Evolutionary conservation across 441 rosid species (phyloP), one percentile per base, ranked within the genome.

Genomic region (Euphorbia schlechtendalii): DNA sequence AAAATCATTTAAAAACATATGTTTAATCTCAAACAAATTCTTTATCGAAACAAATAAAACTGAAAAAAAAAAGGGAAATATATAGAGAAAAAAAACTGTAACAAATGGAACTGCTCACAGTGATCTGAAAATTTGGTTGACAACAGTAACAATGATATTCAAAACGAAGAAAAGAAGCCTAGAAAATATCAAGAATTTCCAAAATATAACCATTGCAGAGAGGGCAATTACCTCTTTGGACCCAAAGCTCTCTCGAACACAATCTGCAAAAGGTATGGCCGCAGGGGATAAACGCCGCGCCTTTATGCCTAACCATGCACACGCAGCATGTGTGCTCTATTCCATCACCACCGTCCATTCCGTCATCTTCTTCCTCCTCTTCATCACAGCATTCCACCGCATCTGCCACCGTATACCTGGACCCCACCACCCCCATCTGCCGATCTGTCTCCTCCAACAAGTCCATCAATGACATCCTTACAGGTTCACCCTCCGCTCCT

Each of bases 301-400:
- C 96, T 81, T 87, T 92, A 68, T 85, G 88, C 81, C 96, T 86
- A 59, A 92, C 82, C 98, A 89, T 89, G 85, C 98, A 92, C 69
- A 92, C 95, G 77, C 98, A 89, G 80, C 98, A 89, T 17, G 80
- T 78, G 43, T 72, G 70, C 72, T 87, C 93, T 5, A 73, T 76
- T 21, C 81, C 86, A 18, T 72, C 81, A 0, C 51, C 69, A 1
- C 28, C 69, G 43, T 62, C 80, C n/a, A 30, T 72, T 2, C 5
- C 80, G 14, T n/a, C 77, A 7, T 9, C 85, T 0, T 68, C 84
- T 2, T 68, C 82, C 6, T 68, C 84, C 0, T 79, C 73, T 1
- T 77, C 83, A 0, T 78, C 83, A 0, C 69, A 86, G 0, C 66
- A 77, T 0, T 59, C 81, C 0, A 80, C 59, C 0, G 74, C 82